Base-by-base conservation (phyloP, 2,329 filamentous ascomycete genomes). In the Sporothrix phasma region DNA sequence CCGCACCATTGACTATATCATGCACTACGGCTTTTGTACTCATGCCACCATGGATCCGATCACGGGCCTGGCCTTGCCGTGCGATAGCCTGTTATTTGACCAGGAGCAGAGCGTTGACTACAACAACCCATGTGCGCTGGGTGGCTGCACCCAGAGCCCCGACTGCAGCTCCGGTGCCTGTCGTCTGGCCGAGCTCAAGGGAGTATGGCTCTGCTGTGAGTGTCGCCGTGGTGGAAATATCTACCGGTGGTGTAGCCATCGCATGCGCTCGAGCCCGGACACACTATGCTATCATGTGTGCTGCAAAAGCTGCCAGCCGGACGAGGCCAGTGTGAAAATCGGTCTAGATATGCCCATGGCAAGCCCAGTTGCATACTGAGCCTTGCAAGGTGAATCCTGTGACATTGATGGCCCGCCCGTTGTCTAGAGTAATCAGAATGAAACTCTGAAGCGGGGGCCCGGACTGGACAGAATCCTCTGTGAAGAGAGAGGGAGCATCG, bases 251-350 rank as follows among this genome's bases (percentile, higher is more conserved):
- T 83, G 81, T 67, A 71, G 75, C 39, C 77, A 80, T 66, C 76
- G 73, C 62, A 76, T 78, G 75, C 74, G 73, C 62, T 75, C 74
- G 13, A 77, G 78, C 66, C 78, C 79, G 10, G 77, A 82, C 66
- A 79, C 78, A 1, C 78, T 81, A 51, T 84, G 80, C 70, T 81
- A 81, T 66, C 81, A 83, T 65, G 71, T 68, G n/a, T 76, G 81
- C 60, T 84, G 81, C 69, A 70, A 73, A 45, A 69, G 68, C 3
- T 83, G 80, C 66, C 73, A 71, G 51, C 66, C 74, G 11, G 77
- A 80, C 26, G 59, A 59, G 45, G 24, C 37, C 26, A 43, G n/a
- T 19, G 26, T 46, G 31, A 17, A 13, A 17, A 34, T 59, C 24
- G 17, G 31, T 2, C 10, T 46, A 15, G 46, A 31, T 10, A 24